Percentiles rank a stretch among this genome's conserved stretches.
Conservation (phyloP, 306 rosid species). For the Rosa rugosa region DNA sequence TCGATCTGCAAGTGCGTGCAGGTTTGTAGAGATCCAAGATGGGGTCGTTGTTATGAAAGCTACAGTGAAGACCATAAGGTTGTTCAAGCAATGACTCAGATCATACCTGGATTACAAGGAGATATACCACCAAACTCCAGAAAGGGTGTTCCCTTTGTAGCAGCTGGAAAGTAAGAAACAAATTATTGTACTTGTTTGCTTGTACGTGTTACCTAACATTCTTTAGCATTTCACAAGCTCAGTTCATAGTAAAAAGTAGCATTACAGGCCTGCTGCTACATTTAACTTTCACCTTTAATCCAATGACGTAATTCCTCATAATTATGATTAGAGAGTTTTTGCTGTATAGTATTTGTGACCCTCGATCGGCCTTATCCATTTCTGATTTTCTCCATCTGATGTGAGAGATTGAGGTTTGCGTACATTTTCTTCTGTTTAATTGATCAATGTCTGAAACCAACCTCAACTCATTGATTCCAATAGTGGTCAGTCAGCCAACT, state of each 20-base stretch:
- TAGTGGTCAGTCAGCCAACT: background rate
- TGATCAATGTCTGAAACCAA: background rate
- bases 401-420: background rate
- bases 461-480: background rate
- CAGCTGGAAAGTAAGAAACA: conserved; percentile 32
- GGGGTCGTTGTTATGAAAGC: conserved; percentile 48
- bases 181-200: background rate
- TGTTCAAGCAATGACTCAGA: conserved; percentile 37
- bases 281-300: background rate
- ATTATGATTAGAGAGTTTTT: background rate
- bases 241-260: background rate
- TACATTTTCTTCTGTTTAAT: too few species aligned
- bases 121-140: conserved; percentile 31
- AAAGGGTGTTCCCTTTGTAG: conserved; percentile 35
- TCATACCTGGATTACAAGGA: conserved; percentile 41
- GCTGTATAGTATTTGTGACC: background rate
- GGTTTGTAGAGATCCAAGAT: conserved; percentile 52
- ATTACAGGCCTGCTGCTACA: background rate
- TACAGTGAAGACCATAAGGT: conserved; percentile 35
- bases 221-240: background rate
- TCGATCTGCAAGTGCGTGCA: background rate
- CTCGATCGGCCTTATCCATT: background rate
- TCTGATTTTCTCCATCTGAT: background rate
- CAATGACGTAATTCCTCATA: background rate
- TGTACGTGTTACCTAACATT: background rate